Conservation (phyloP, 257 asterid genomes). For the Parsonsia alboflavescens region DNA sequence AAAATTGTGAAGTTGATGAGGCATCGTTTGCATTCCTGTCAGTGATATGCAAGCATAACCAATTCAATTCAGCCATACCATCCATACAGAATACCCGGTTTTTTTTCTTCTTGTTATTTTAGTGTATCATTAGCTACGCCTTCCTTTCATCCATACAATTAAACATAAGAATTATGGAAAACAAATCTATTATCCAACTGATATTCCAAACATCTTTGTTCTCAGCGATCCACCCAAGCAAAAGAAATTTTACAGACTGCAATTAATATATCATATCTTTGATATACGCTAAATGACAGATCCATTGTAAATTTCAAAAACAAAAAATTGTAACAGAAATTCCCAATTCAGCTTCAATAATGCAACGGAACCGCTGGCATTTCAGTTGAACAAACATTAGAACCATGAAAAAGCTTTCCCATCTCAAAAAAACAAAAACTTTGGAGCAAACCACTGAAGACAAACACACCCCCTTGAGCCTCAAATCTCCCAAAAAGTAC, state of each 20-base stretch:
- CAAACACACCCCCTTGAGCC: slow-evolving; percentile 15
- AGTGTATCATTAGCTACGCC: not conserved
- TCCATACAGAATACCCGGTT: not conserved
- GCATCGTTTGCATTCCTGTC: not conserved
- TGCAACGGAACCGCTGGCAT: slow-evolving; percentile 16
- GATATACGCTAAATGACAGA: not conserved
- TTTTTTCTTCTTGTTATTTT: not conserved
- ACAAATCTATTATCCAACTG: not conserved
- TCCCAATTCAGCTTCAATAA: not conserved
- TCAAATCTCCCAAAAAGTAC: slow-evolving; percentile 12
- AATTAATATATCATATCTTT: too few species aligned
- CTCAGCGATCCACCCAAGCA: not conserved
- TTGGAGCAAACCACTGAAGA: not conserved
- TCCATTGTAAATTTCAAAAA: not conserved
- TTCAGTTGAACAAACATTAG: slow-evolving; percentile 10
- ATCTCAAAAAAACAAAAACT: slow-evolving; percentile 16
- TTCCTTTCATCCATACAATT: not conserved
- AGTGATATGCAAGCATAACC: not conserved
- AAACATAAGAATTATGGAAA: not conserved
- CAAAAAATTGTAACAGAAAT: not conserved
- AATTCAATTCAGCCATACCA: not conserved
- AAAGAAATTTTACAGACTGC: not conserved
- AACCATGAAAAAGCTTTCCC: slow-evolving; percentile 10
- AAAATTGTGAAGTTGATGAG: not conserved
- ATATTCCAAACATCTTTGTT: not conserved